Evolutionary conservation across 2,329 filamentous ascomycete species (phyloP), one percentile per base, ranked within the genome.

Genomic region (Pestalotiopsis sp.): DNA sequence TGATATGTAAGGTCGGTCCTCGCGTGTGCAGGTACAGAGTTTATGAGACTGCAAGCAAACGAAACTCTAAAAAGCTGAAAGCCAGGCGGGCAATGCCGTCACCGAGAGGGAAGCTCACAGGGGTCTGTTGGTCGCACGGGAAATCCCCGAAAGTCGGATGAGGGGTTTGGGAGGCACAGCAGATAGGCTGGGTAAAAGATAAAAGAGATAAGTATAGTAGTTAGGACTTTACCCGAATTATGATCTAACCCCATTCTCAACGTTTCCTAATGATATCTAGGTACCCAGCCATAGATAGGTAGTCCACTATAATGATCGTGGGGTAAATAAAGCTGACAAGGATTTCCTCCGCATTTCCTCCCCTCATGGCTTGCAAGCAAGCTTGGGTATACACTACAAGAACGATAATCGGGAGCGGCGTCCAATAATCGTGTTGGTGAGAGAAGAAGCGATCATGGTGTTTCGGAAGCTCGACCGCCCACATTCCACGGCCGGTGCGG

Each of bases 401-500:
- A n/a, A 65, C 23, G 11, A n/a, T 38, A 17, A 25, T 23, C 63
- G 63, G 23, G 45, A 23, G 63, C n/a, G 11, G 38, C 36, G 4
- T 57, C 63, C 63, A 65, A 31, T 31, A 31, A 65, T 65, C 27
- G 45, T 25, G 31, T 61, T n/a, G 63, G 20, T 45, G 41, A n/a
- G 13, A 17, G 45, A 14, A 20, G 20, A n/a, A n/a, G n/a, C 45
- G 27, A 31, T 7, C 27, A 9, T 7, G 27, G 31, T 36, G 25
- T 56, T 31, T 56, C 41, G 41, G 63, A 45, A 56, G 11, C 23
- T 65, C 57, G 63, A 20, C 12, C 63, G 63, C 63, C 63, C 63
- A 65, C 63, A 65, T 65, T 57, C 63, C 63, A 56, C 31, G 23
- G 25, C n/a, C 25, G n/a, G 36, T 62, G 59, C 59, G 31, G 59